Conservation (phyloP, 495 filamentous ascomycete genomes). For the Hypomontagnella submonticulosa region DNA sequence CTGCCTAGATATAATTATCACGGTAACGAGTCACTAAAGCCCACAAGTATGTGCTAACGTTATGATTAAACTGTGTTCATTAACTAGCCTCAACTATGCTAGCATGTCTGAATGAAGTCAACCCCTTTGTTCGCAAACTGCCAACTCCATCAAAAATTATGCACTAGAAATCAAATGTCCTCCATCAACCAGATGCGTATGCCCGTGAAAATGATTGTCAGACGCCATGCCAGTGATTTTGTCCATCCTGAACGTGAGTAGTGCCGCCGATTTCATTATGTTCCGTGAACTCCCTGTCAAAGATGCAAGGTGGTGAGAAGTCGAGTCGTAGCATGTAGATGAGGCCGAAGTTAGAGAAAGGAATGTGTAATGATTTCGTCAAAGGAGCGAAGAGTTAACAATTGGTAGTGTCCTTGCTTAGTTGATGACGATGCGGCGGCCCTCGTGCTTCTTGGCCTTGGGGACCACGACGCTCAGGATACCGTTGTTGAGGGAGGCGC, state of each 20-base stretch:
- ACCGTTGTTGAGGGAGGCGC: constrained; percentile 78
- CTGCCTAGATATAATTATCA: no score
- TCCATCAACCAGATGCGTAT: constrained; percentile 5
- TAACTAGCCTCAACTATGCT: no score
- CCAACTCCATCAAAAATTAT: not conserved
- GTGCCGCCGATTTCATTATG: no score
- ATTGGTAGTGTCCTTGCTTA: constrained; percentile 35
- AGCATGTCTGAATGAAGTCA: no score
- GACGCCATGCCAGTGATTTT: no score
- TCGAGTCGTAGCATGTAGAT: no score
- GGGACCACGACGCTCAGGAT: constrained; percentile 79
- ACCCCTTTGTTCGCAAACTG: no score
- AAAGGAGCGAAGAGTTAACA: constrained; percentile 13
- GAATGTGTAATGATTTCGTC: not conserved
- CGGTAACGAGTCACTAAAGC: no score
- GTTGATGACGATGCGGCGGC: constrained; percentile 45
- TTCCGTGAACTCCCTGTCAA: constrained; percentile 21
- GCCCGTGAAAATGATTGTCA: not conserved
- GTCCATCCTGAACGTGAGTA: no score
- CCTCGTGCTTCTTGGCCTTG: constrained; percentile 69
- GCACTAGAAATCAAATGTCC: constrained; percentile 11
- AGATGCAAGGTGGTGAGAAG: constrained; percentile 11
- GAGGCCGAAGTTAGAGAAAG: no score
- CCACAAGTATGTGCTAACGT: no score
- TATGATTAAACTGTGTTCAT: no score